Percentiles rank a stretch among this genome's conserved stretches.
phyloP scores from a whole-genome alignment of 768 basidiomycete genomes.

The Lentinula guzmanii region DNA sequence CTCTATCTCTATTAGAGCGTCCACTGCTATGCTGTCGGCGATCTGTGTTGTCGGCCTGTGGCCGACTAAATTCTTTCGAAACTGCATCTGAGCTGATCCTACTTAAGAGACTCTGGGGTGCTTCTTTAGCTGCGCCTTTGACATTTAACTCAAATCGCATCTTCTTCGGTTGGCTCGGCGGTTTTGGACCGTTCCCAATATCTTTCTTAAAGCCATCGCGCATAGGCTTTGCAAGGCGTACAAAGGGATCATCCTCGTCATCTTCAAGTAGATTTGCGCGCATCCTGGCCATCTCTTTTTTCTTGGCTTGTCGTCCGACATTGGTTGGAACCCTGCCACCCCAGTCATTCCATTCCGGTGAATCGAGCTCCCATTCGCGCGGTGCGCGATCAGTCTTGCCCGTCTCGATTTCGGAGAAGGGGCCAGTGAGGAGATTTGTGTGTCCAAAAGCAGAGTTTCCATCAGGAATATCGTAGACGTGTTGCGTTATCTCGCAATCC shows the following conservation, averaged over 20 bases:
- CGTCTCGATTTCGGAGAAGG: constrained; percentile 49
- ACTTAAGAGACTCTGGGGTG: not conserved
- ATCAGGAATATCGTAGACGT: constrained; percentile 31
- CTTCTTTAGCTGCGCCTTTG: not conserved
- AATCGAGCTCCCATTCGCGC: constrained; percentile 37
- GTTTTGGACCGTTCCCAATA: not conserved
- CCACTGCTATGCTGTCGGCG: constrained; percentile 9
- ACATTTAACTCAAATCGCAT: constrained; percentile 17
- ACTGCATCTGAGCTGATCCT: not conserved
- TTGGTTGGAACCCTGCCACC: constrained; percentile 40
- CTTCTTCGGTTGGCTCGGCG: constrained; percentile 19
- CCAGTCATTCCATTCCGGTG: constrained; percentile 37
- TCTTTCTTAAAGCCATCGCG: constrained; percentile 8
- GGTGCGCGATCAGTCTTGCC: constrained; percentile 25
- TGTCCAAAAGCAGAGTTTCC: constrained; percentile 67
- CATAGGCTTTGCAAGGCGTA: constrained; percentile 6
- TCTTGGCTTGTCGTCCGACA: constrained; percentile 61
- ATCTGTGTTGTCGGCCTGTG: not conserved
- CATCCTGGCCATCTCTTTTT: constrained; percentile 52
- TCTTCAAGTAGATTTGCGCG: constrained; percentile 42
- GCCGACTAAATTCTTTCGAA: not conserved
- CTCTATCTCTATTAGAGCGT: constrained; percentile 14
- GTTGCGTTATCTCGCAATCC: constrained; percentile 53
- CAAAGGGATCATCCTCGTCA: constrained; percentile 68
- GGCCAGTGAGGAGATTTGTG: constrained; percentile 56